Evolutionary conservation across 345 rosid genomes (phyloP).

Genomic region (Lepidium aucheri): DNA sequence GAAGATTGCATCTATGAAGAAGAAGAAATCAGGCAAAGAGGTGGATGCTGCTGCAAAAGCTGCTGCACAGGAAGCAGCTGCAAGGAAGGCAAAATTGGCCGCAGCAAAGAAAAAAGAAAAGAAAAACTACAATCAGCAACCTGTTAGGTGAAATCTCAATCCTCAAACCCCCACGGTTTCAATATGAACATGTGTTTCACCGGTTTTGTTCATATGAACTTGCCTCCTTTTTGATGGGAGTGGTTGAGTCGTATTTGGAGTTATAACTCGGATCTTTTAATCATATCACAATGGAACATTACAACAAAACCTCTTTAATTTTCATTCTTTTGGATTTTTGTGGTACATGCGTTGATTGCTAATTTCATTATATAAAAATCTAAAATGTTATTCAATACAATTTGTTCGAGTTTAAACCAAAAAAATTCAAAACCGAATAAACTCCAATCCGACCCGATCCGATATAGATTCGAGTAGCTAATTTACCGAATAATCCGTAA

Average conservation of each 20-base stretch:
- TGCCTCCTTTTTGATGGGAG: conserved; percentile 3
- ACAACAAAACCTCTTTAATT: neutral
- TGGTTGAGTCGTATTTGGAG: conserved; percentile 9
- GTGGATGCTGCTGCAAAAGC: conserved; percentile 55
- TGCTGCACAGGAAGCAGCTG: conserved; percentile 74
- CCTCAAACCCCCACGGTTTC: neutral
- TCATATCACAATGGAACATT: neutral
- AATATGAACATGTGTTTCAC: conserved; percentile 24
- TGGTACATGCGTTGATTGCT: neutral
- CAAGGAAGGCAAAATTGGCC: conserved; percentile 56
- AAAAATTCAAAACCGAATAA: too few species aligned
- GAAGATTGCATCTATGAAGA: conserved; percentile 49
- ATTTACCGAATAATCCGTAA: too few species aligned
- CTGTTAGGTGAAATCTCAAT: conserved; percentile 40
- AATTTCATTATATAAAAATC: neutral
- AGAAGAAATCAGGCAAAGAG: conserved; percentile 79
- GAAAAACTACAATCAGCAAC: conserved; percentile 77
- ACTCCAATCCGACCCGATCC: too few species aligned
- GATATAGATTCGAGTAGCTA: too few species aligned
- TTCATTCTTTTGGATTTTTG: neutral
- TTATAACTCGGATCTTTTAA: conserved; percentile 5
- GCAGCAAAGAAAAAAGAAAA: conserved; percentile 87
- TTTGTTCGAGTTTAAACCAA: too few species aligned
- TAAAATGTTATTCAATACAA: too few species aligned
- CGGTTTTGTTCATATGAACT: conserved; percentile 14